A percentile compares a stretch with the other conserved stretches of the same genome.
phyloP scores from a whole-genome alignment of 257 asterid genomes.

The Capsicum baccatum region DNA sequence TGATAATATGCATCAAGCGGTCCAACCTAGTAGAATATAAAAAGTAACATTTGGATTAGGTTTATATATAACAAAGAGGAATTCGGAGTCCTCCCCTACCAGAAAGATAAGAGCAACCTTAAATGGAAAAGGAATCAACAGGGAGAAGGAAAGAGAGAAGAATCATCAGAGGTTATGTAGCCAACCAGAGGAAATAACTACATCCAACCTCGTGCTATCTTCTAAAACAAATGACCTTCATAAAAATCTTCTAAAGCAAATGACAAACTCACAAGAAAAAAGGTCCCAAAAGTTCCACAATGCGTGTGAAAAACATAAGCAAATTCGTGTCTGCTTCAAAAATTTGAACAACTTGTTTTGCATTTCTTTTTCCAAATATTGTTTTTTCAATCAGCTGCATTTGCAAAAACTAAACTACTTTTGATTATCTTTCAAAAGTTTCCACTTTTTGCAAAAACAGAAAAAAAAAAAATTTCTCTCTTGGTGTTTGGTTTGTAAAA shows the following conservation, averaged over 20 bases:
- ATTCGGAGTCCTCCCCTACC: background rate
- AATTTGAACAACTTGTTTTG: background rate
- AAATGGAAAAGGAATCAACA: background rate
- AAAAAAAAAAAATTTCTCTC: background rate
- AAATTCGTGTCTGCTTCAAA: background rate
- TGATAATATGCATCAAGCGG: slow-evolving; percentile 96
- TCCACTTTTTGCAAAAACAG: background rate
- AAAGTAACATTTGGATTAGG: background rate
- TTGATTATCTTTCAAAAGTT: background rate
- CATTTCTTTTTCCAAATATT: background rate
- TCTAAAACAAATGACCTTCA: background rate
- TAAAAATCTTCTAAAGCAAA: background rate
- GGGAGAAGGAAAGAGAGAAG: background rate
- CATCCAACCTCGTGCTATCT: background rate
- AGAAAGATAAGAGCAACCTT: background rate
- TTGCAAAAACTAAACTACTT: background rate
- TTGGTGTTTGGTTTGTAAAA: background rate
- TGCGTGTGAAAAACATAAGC: background rate
- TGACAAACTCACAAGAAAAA: background rate
- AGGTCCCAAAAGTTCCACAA: background rate
- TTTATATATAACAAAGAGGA: background rate
- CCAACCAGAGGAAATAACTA: slow-evolving; percentile 10
- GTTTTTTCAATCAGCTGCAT: background rate
- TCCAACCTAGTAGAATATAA: slow-evolving; percentile 63
- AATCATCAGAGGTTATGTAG: background rate